Base-by-base conservation (phyloP, 2,329 filamentous ascomycete genomes). In the Epichloe elymi region DNA sequence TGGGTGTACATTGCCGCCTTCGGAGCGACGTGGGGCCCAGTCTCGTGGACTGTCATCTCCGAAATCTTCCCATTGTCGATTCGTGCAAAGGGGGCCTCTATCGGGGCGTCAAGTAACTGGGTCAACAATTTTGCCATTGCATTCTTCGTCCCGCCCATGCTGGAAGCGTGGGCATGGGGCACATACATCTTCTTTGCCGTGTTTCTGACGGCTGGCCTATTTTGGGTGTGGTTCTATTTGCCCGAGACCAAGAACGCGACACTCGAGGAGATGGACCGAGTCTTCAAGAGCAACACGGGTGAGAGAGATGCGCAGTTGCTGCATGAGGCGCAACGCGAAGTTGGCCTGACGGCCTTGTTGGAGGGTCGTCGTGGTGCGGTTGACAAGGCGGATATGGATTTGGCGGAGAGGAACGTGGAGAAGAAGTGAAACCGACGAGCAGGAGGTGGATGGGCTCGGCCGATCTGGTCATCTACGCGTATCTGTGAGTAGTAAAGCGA, bases 131-230 rank as follows among this genome's bases (percentile, higher is more conserved):
- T 75, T 41, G 65, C 68, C 50, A 67, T 75, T 12, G 71, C 70
- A 3, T 69, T 74, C 38, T 70, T 68, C 40, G 68, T 71, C 0
- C 70, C 70, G 3, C 63, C 67, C 10, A 75, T 70, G 57, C 53
- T 59, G 30, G 55, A 55, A 44, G 55, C 58, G 19, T 67, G 68
- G 60, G 60, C 64, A 10, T 78, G 71, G 60, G 75, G 23, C 23
- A 74, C 74, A 0, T 79, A 76, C 58, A 74, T 77, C 56, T 78
- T 80, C 66, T 80, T 80, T 56, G 74, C 73, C 33, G 67, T 68
- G 0, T 69, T 76, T 46, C 74, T 76, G 49, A 62, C 71, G 12
- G 60, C 65, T 10, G 70, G 74, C 2, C 67, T 70, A 26, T 56
- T 72, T 20, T 80, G 74, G 59, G 69, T 74, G 10, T 76, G 66